Conservation (phyloP, 371 early-diverging fungal species). For the Phascolomyces articulosus region DNA sequence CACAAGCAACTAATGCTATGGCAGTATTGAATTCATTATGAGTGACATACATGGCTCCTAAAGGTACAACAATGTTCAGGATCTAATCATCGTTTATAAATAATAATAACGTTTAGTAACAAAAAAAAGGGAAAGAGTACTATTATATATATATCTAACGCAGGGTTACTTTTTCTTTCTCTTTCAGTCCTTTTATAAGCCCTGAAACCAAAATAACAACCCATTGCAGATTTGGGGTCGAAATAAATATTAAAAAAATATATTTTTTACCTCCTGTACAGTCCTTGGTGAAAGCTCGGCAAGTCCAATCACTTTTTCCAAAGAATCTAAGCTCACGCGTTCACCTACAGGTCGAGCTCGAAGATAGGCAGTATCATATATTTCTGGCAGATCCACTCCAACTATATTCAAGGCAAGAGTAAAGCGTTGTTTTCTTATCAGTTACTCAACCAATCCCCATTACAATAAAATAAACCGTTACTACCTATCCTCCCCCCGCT, state of each 20-base stretch:
- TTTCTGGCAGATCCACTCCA: conserved; percentile 47
- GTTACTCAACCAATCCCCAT: no score
- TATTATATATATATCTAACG: neutral
- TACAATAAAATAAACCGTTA: no score
- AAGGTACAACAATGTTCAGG: conserved; percentile 44
- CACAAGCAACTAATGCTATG: conserved; percentile 70
- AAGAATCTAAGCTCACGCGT: conserved; percentile 44
- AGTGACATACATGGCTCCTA: conserved; percentile 56
- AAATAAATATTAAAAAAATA: no score
- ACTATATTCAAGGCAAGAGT: conserved; percentile 18
- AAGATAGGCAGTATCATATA: conserved; percentile 50
- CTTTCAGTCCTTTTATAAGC: no score
- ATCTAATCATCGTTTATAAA: no score
- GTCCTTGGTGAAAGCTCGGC: conserved; percentile 19
- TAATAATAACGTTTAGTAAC: neutral
- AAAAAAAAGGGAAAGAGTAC: neutral
- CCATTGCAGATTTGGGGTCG: no score
- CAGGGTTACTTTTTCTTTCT: neutral
- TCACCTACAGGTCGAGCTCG: conserved; percentile 47
- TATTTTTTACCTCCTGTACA: conserved; percentile 38
- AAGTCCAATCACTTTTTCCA: conserved; percentile 24
- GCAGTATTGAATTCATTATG: conserved; percentile 73
- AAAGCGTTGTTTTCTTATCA: no score
- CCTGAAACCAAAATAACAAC: no score
- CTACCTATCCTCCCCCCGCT: neutral